Evolutionary conservation across 2,329 filamentous ascomycete genomes (phyloP).

Genomic region (Neopestalotiopsis rosae): DNA sequence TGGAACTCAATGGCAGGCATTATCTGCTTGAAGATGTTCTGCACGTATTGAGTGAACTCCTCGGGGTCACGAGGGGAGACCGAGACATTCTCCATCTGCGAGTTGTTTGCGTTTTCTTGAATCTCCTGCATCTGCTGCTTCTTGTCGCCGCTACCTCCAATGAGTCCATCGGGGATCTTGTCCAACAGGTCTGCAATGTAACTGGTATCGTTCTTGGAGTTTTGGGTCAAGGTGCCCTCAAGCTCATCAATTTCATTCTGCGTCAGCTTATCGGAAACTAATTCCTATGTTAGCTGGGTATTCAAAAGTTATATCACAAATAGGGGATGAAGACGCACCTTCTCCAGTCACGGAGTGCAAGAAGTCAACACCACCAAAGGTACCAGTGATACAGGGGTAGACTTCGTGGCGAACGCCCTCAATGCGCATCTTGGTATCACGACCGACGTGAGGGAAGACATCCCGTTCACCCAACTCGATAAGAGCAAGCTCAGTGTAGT

Average conservation of each 20-base stretch:
- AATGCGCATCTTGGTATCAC: conserved; percentile 72
- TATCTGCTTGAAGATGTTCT: conserved; percentile 76
- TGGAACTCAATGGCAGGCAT: conserved; percentile 92
- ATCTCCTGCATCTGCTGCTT: conserved; percentile 80
- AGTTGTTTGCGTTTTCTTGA: conserved; percentile 74
- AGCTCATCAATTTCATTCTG: conserved; percentile 91
- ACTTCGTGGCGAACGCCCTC: conserved; percentile 69
- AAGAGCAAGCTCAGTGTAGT: conserved; percentile 87
- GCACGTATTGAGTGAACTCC: conserved; percentile 79
- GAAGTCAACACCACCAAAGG: conserved; percentile 94
- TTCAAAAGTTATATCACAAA: too few relatives aligned
- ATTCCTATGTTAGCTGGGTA: neutral
- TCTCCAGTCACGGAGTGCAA: conserved; percentile 82
- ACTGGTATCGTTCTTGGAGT: conserved; percentile 70
- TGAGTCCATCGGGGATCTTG: conserved; percentile 81
- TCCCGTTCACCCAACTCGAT: conserved; percentile 83
- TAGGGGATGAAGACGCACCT: conserved; percentile 42
- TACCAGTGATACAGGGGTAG: conserved; percentile 87
- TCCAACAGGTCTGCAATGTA: conserved; percentile 79
- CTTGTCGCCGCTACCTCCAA: conserved; percentile 77
- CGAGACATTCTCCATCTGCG: conserved; percentile 75
- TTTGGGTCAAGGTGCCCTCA: conserved; percentile 77
- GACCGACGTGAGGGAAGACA: conserved; percentile 87
- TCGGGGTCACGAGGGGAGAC: conserved; percentile 83
- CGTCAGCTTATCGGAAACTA: conserved; percentile 84